Base-by-base conservation (phyloP, 768 basidiomycete species). In the Exidia glandulosa region DNA sequence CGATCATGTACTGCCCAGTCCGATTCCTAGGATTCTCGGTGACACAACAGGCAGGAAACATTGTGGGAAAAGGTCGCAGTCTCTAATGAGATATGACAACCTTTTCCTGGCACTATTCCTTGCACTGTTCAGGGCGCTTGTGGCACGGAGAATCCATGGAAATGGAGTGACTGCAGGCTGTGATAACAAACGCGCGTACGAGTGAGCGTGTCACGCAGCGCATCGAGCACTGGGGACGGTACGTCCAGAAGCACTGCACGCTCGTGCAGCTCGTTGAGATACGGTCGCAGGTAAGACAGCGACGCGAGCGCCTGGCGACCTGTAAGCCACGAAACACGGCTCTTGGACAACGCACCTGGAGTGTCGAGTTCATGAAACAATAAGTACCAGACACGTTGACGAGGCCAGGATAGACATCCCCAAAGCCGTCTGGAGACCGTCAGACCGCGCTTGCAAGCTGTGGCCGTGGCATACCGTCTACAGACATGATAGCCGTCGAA, bases 331-430 rank as follows among this genome's bases (percentile, higher is more conserved):
- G n/a, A n/a, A n/a, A n/a, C n/a, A n/a, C n/a, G n/a, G n/a, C n/a
- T n/a, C 36, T 37, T 19, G 36, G 36, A 9, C 36, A 9, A 10
- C 10, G 36, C 10, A 82, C 90, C 81, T 97, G 95, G 10, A 97
- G 76, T 2, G 93, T 93, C 14, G 95, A 94, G 70, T 98, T 95
- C 85, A 97, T 90, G 76, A 96, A 98, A 69, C 95, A 97, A 64
- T 95, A 90, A 57, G 93, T 95, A 10, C 94, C 94, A 9, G 93
- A 94, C 36, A 94, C 87, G 67, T 97, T 97, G 68, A 96, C 88
- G 57, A 97, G 85, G 0, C 94, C 94, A 2, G 94, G 88, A 71
- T 90, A 96, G 13, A 54, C 30, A 59, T 70, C 64, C 32, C 57
- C 61, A n/a, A 52, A 45, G 14, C 36, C 45, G 25, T 58, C 63